Conservation (phyloP, 768 basidiomycete species). For the Psilocybe cubensis region DNA sequence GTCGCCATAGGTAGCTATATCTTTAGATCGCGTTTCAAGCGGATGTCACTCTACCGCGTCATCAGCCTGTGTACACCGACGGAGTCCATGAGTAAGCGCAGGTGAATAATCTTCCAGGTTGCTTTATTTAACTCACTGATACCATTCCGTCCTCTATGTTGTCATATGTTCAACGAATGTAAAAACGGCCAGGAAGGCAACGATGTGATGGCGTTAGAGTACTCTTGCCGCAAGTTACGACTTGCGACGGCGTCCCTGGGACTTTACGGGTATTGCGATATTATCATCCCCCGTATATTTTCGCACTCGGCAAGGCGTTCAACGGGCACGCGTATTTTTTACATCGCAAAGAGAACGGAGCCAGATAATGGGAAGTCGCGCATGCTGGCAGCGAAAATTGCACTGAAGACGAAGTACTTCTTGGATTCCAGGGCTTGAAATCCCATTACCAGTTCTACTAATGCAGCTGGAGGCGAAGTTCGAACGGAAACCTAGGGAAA, state of each 20-base stretch:
- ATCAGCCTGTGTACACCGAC: background rate
- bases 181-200: background rate
- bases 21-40: background rate
- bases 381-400: background rate
- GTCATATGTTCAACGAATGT: background rate
- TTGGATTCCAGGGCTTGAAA: background rate
- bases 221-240: background rate
- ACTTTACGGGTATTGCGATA: background rate
- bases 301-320: background rate
- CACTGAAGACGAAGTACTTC: background rate
- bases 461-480: background rate
- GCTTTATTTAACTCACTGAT: background rate
- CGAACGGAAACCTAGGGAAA: background rate
- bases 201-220: background rate
- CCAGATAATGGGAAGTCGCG: background rate
- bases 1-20: background rate
- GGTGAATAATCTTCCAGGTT: background rate
- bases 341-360: background rate
- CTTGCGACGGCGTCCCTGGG: background rate
- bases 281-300: background rate
- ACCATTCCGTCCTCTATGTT: background rate
- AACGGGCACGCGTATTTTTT: background rate
- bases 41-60: background rate
- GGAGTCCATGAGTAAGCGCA: background rate
- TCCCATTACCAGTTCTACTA: background rate